Conservation (phyloP, 805 yeast genomes). For the Candida insectorum region DNA sequence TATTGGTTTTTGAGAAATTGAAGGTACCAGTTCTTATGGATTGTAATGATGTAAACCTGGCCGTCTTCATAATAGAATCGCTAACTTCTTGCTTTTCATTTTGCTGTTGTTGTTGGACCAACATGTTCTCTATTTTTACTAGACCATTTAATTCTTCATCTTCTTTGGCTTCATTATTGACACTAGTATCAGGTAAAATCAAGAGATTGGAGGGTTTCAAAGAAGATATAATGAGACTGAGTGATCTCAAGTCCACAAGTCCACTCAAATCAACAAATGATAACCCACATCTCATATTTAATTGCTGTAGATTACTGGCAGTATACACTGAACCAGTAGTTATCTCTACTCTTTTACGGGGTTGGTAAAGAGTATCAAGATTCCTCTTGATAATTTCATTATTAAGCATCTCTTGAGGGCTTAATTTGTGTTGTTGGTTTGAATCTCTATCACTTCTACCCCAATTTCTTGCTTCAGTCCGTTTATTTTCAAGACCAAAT, state of each 20-base stretch:
- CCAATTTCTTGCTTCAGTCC: slow-evolving; percentile 28
- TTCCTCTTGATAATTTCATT: slow-evolving; percentile 37
- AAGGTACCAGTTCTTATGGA: slow-evolving; percentile 19
- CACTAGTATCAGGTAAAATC: slow-evolving; percentile 45
- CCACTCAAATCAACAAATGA: slow-evolving; percentile 82
- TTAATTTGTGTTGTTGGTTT: slow-evolving; percentile 25
- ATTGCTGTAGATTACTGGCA: slow-evolving; percentile 12
- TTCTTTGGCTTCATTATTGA: slow-evolving; percentile 14
- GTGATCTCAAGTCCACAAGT: slow-evolving; percentile 77
- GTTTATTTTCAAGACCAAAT: slow-evolving; percentile 37
- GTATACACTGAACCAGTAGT: slow-evolving; percentile 16
- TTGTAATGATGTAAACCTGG: slow-evolving; percentile 28
- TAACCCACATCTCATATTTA: slow-evolving; percentile 61
- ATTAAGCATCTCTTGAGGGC: slow-evolving; percentile 43
- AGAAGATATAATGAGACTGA: slow-evolving; percentile 71
- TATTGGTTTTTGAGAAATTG: slow-evolving; percentile 10
- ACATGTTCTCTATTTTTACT: slow-evolving; percentile 20
- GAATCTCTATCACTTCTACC: slow-evolving; percentile 18
- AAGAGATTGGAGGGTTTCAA: slow-evolving; percentile 76
- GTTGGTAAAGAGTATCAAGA: slow-evolving; percentile 50
- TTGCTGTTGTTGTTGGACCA: slow-evolving; percentile 28
- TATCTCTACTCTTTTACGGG: slow-evolving; percentile 41
- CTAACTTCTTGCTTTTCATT: slow-evolving; percentile 20
- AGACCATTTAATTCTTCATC: slow-evolving; percentile 26
- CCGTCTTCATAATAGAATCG: slow-evolving; percentile 15